Evolutionary conservation across 805 yeast species (phyloP).

Genomic region (Nakazawaea laoshanensis): DNA sequence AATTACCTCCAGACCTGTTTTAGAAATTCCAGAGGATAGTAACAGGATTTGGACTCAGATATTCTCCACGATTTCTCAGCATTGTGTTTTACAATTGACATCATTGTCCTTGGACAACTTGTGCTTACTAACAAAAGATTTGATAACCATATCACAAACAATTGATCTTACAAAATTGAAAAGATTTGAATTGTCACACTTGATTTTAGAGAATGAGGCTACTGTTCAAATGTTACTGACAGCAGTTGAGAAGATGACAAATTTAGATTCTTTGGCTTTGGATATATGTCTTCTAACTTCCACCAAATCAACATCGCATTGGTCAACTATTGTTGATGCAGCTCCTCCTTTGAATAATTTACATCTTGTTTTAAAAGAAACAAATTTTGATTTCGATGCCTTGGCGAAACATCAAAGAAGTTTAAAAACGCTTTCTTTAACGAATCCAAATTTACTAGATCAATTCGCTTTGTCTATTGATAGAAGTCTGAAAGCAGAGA

Average conservation of each 20-base stretch:
- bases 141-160: background rate
- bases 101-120: slow-evolving; percentile 8
- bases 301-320: no score
- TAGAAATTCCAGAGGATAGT: no score
- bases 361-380: slow-evolving; percentile 1
- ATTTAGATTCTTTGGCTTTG: slow-evolving; percentile 5
- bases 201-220: slow-evolving; percentile 1
- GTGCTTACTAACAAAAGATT: slow-evolving; percentile 1
- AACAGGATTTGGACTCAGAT: background rate
- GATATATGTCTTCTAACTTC: slow-evolving; percentile 8
- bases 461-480: no score
- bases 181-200: slow-evolving; percentile 5
- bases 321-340: no score
- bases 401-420: slow-evolving; percentile 2
- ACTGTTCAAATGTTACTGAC: no score
- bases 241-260: no score
- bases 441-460: background rate
- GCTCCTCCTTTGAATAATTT: slow-evolving; percentile 7
- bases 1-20: no score
- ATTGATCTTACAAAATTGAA: slow-evolving; percentile 1
- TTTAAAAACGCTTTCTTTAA: background rate
- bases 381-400: background rate
- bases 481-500: no score
- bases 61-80: background rate
- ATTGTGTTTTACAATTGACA: slow-evolving; percentile 1